Base-by-base conservation (phyloP, 768 basidiomycete genomes). In the Suillus ampliporus region DNA sequence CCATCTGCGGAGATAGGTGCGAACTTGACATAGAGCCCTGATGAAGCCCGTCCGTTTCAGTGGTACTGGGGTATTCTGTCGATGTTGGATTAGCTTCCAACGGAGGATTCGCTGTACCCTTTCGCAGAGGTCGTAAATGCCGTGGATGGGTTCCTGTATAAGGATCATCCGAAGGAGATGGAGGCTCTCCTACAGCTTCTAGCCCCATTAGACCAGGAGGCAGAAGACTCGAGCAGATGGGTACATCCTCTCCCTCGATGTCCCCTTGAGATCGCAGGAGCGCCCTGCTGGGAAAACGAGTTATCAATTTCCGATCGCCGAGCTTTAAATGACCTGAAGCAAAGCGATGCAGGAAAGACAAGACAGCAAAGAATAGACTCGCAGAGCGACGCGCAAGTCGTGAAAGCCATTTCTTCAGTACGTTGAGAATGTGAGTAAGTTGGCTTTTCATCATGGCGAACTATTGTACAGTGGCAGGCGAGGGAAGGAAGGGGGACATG, bases 151-250 rank as follows among this genome's bases (percentile, higher is more conserved):
- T 14, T 19, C 48, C 34, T 37, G 34, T 31, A 38, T 60, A 60
- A 21, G 59, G 59, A 38, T 56, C 35, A 4, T 60, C 59, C 10
- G 59, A 60, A 57, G 59, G 53, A 13, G 59, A 60, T 9, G 59
- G 19, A n/a, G 52, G 37, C 19, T 59, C 19, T 31, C 17, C 59
- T 15, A n/a, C 23, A 28, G 8, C 23, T n/a, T 57, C 48, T 21
- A 11, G 47, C 34, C 28, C 6, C 21, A n/a, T 38, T 34, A n/a
- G 47, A 35, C 11, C 35, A 28, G 59, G 47, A 5, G 59, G 31
- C 21, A 54, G 50, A 38, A 57, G 47, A 15, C 35, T 58, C 15
- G 54, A 28, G 26, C 23, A 57, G 26, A 57, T 31, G 21, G 26
- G 6, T 28, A 38, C 19, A 41, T 11, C 17, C 38, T 56, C 37